phyloP scores from a whole-genome alignment of 805 yeast genomes.

The Grigorovia humatica region DNA sequence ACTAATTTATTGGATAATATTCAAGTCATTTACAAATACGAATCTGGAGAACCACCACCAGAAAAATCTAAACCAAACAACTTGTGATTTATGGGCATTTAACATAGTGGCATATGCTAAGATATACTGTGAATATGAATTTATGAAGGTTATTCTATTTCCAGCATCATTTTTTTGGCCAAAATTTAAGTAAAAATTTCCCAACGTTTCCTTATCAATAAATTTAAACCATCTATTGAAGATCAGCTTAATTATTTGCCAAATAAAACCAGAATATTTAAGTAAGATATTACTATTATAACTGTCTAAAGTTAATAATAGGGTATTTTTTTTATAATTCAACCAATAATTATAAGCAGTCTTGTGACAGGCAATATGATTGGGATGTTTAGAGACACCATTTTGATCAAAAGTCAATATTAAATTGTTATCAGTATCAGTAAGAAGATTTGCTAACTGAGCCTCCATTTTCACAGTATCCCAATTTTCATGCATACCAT shows the following conservation, averaged over 20 bases:
- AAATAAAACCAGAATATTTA: conserved; percentile 19
- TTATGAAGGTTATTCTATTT: conserved; percentile 21
- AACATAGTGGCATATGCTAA: conserved; percentile 60
- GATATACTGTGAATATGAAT: conserved; percentile 23
- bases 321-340: neutral
- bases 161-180: neutral
- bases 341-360: conserved; percentile 31
- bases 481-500: conserved; percentile 67
- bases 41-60: conserved; percentile 77
- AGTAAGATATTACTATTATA: conserved; percentile 7
- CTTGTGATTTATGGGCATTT: conserved; percentile 74
- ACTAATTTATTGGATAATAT: conserved; percentile 2
- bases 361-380: conserved; percentile 57
- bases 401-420: conserved; percentile 68
- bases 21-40: conserved; percentile 62
- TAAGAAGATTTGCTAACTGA: conserved; percentile 6
- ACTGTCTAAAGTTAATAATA: conserved; percentile 3
- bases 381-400: conserved; percentile 85
- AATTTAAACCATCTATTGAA: neutral
- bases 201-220: neutral
- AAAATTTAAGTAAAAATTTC: no score
- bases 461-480: conserved; percentile 25
- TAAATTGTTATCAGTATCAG: conserved; percentile 1
- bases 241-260: conserved; percentile 4
- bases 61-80: conserved; percentile 90